These are phyloP conservation scores for Lantana camara DNA, from an alignment of 257 asterid species.

Conservation along the genomic window DNA sequence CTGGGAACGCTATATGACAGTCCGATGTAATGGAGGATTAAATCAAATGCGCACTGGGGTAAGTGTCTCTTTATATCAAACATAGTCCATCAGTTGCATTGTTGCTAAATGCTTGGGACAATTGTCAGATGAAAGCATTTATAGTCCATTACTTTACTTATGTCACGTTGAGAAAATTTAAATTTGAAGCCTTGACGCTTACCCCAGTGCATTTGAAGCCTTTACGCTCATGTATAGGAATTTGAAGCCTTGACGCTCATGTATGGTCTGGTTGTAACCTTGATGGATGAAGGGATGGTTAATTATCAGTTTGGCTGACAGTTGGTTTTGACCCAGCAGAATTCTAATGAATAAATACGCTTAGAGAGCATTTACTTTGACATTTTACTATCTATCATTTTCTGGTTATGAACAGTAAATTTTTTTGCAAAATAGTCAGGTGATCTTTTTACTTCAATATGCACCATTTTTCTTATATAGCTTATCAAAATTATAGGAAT, in stretches of 20 bases:
- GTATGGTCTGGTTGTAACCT: conserved; percentile 10
- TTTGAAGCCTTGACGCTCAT: conserved; percentile 3
- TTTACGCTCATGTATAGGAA: too few species aligned
- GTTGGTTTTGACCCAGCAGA: neutral
- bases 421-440: too few species aligned
- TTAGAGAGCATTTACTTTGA: too few species aligned
- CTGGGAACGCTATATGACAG: conserved; percentile 79
- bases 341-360: neutral
- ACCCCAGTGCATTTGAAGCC: too few species aligned
- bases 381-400: too few species aligned
- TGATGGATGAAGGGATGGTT: neutral
- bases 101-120: neutral
- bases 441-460: too few species aligned
- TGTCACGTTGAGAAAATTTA: neutral
- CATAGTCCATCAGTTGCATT: conserved; percentile 3
- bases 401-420: too few species aligned
- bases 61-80: conserved; percentile 30
- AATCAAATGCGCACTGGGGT: conserved; percentile 99
- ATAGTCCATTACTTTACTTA: conserved; percentile 7
- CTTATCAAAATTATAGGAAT: neutral
- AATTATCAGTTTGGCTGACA: conserved; percentile 2
- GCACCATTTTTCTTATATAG: too few species aligned
- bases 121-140: conserved; percentile 12
- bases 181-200: too few species aligned
- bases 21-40: conserved; percentile 87